Base-by-base conservation (phyloP, 129 eudicot genomes). In the Oenanthe sinensis region DNA sequence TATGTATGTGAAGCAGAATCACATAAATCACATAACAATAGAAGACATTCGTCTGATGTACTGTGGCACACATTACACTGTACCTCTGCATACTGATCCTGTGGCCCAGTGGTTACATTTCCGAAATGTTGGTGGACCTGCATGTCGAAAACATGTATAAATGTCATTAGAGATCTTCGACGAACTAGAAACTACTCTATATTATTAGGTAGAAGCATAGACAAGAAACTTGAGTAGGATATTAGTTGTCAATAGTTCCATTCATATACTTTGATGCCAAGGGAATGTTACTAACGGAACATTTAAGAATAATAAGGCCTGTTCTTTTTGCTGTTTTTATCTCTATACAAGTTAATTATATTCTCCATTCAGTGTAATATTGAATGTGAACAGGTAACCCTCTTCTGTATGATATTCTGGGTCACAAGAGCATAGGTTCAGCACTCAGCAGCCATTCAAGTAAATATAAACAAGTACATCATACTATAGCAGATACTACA, bases 1-100 rank as follows among this genome's bases (percentile, higher is more conserved):
- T 80, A 94, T 20, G 96, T 89, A 75, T 94, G 98, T 22, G 92
- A 79, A 72, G 96, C 90, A 2, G 96, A 78, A 74, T 94, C 98
- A 76, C 98, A 94, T 44, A 94, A 88, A 84, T 94, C 98, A 75
- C 98, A 94, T 45, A 94, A 84, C 37, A 94, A 87, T 45, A 94
- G 83, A 78, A 89, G 86, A 81, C 68, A 40, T 4, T 91, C 98
- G 55, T 94, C 96, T 19, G 83, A 78, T 22, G 79, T 45, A 68
- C 73, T 60, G 36, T 83, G 81, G 83, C 98, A 94, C 40, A 85
- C 80, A 20, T 75, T 79, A 75, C 98, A 94, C 20, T 79, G 78
- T 3, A 82, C 85, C 74, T 91, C 85, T 45, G 87, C 67, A 82
- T 91, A 91, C 10, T 76, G 93, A 84, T 88, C 85, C 16, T 71